Evolutionary conservation across 805 yeast genomes (phyloP).

Genomic region (Spathaspora boniae): DNA sequence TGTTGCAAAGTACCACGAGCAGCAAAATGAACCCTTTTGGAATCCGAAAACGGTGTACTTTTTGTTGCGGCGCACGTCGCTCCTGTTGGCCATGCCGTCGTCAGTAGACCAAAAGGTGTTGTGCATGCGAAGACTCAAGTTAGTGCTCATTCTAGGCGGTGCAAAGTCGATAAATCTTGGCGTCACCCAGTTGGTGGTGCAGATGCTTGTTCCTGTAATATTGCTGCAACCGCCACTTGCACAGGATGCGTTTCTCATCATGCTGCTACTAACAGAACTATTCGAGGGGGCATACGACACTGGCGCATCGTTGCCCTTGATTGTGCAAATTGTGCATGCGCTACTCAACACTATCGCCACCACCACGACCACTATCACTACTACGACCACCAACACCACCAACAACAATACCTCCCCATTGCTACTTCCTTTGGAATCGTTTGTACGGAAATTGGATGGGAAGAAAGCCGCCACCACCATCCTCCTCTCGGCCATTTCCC

Average conservation of each 20-base stretch:
- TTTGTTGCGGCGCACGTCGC: constrained; percentile 30
- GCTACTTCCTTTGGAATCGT: constrained; percentile 4
- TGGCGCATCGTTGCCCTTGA: not conserved
- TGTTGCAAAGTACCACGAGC: constrained; percentile 18
- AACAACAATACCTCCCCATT: no score
- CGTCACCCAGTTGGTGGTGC: constrained; percentile 17
- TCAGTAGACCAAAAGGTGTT: constrained; percentile 19
- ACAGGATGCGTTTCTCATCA: constrained; percentile 3
- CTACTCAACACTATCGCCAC: not conserved
- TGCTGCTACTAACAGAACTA: not conserved
- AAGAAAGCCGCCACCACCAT: not conserved
- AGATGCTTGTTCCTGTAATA: constrained; percentile 18
- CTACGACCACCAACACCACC: no score
- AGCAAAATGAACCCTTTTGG: constrained; percentile 29
- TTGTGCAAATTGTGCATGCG: constrained; percentile 2
- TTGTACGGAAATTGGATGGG: not conserved
- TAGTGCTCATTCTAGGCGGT: constrained; percentile 21
- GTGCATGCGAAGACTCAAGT: constrained; percentile 34
- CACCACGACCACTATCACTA: no score
- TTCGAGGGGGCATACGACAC: constrained; percentile 1
- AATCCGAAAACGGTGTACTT: constrained; percentile 29
- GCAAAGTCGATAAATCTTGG: constrained; percentile 8
- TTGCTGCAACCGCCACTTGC: constrained; percentile 9
- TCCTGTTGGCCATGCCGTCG: constrained; percentile 17
- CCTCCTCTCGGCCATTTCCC: not conserved